Conservation (phyloP, 1,284 basidiomycete genomes). For the Neolentinus lepideus region DNA sequence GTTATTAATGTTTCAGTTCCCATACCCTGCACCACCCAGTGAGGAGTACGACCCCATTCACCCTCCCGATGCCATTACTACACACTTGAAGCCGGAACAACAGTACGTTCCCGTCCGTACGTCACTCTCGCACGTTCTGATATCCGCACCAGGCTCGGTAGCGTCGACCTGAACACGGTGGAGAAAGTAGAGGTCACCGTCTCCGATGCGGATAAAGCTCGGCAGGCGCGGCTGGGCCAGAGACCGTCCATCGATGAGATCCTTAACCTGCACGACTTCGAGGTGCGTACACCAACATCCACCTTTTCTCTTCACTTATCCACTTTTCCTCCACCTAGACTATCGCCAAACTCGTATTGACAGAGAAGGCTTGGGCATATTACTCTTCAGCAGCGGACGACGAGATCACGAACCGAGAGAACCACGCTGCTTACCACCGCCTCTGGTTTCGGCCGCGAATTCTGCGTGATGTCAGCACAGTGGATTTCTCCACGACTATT, state of each 20-base stretch:
- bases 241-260: slow-evolving; percentile 72
- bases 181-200: slow-evolving; percentile 46
- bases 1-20: slow-evolving; percentile 28
- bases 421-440: slow-evolving; percentile 84
- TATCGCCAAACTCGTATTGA: slow-evolving; percentile 68
- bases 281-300: slow-evolving; percentile 32
- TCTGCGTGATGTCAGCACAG: slow-evolving; percentile 73
- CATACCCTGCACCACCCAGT: no score
- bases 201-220: slow-evolving; percentile 54
- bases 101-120: slow-evolving; percentile 38
- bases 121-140: neutral
- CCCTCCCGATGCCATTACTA: slow-evolving; percentile 82
- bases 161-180: slow-evolving; percentile 59
- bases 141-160: slow-evolving; percentile 45
- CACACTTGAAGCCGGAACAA: slow-evolving; percentile 72
- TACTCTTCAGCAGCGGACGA: slow-evolving; percentile 86
- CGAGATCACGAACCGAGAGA: slow-evolving; percentile 85
- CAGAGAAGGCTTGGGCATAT: slow-evolving; percentile 84
- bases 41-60: slow-evolving; percentile 85
- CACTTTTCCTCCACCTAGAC: slow-evolving; percentile 30
- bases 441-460: slow-evolving; percentile 94
- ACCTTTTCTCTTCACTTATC: neutral
- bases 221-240: slow-evolving; percentile 42
- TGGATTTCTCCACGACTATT: slow-evolving; percentile 81
- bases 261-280: slow-evolving; percentile 88